Evolutionary conservation across 768 basidiomycete genomes (phyloP), one percentile per base, ranked within the genome.

Genomic region (Agaricus sinodeliciosus): DNA sequence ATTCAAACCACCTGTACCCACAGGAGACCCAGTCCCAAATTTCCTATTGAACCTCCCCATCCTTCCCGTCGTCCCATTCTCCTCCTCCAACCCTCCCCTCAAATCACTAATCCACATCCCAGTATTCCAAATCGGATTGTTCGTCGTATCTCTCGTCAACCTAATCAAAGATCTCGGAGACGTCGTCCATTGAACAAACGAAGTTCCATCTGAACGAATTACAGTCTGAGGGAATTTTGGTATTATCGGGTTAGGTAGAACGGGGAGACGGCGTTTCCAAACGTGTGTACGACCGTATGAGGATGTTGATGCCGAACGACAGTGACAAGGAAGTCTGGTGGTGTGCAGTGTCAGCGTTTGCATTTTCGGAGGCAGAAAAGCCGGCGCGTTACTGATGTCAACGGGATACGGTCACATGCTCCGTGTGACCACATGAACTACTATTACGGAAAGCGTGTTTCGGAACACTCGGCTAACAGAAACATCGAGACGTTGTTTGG

Each of bases 211-310:
- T 0, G 91, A 84, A 59, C 89, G 84, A 53, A 90, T 78, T 55
- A 95, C 87, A 57, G 76, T 80, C 67, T 94, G 91, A 3, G 90
- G 86, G 67, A 86, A 95, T 57, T 86, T 86, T 31, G 90, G 89
- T 1, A 93, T 87, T 59, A 90, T 68, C 3, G 93, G 93, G 56
- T 87, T 84, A 2, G 93, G 93, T 2, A 94, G 77, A 4, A 75
- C 68, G 15, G 82, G 80, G 42, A 76, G 60, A 31, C 86, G 80
- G 50, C 80, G 78, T 69, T 84, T 83, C 82, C 83, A 82, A 63
- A 94, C 78, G 71, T 92, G 92, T 8, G 92, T 80, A 9, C 87
- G 80, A 49, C 90, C 90, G 62, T 93, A 92, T 0, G 88, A 88
- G 0, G 89, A 90, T 40, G 74, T 80, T 1, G 89, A 90, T 45